Evolutionary conservation across 108 stramenopile species (phyloP).

Genomic region (Cyclostephanos invisitatus): DNA sequence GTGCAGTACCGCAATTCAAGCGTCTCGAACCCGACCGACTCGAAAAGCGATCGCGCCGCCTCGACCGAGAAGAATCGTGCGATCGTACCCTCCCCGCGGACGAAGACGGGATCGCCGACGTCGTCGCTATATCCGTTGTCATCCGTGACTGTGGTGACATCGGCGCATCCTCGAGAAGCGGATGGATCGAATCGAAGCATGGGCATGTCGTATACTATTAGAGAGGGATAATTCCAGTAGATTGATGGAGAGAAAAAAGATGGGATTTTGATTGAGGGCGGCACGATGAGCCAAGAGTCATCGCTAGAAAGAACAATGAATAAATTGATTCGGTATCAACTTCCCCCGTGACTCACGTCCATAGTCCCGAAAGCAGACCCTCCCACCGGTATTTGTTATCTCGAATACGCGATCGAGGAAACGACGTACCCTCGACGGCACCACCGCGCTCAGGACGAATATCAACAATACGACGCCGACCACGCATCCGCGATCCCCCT

Average conservation of each 20-base stretch:
- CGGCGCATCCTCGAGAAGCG: slow-evolving; percentile 8
- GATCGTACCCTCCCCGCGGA: slow-evolving; percentile 44
- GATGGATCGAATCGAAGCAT: slow-evolving; percentile 44
- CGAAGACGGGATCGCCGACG: slow-evolving; percentile 18
- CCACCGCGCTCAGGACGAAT: slow-evolving; percentile 44
- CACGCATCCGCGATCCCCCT: slow-evolving; percentile 12
- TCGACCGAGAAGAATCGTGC: slow-evolving; percentile 40
- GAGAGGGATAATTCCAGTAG: too few relatives aligned
- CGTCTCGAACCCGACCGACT: slow-evolving; percentile 30
- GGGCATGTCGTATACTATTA: slow-evolving; percentile 44
- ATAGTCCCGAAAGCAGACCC: slow-evolving; percentile 49
- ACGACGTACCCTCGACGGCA: slow-evolving; percentile 16
- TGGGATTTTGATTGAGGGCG: not conserved
- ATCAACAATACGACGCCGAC: slow-evolving; percentile 38
- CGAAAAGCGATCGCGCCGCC: slow-evolving; percentile 19
- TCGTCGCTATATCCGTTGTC: not conserved
- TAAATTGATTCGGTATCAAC: not conserved
- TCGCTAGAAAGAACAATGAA: not conserved
- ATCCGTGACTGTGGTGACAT: not conserved
- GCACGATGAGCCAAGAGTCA: too few relatives aligned
- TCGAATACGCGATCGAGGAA: slow-evolving; percentile 27
- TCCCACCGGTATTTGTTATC: slow-evolving; percentile 19
- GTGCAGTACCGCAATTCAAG: slow-evolving; percentile 45
- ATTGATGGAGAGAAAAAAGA: not conserved
- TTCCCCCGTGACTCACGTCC: slow-evolving; percentile 8